Evolutionary conservation across 441 rosid species (phyloP).

Genomic region (Bruguiera hainesii): DNA sequence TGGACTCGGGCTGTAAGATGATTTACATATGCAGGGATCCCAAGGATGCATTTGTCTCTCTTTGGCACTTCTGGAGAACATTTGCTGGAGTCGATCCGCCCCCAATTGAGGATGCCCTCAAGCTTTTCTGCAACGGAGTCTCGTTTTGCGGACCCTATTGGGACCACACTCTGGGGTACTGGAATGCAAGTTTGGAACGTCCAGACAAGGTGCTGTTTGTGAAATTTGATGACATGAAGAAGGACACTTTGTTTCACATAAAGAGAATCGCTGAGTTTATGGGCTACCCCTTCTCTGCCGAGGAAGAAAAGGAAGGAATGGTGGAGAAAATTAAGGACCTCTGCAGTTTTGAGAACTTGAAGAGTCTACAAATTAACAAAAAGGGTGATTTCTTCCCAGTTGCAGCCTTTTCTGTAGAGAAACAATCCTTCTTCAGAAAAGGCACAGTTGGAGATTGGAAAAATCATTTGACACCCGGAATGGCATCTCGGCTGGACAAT

Average conservation of each 20-base stretch:
- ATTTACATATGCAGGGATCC: constrained; percentile 44
- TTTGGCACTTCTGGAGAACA: constrained; percentile 26
- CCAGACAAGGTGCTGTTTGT: constrained; percentile 22
- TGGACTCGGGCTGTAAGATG: constrained; percentile 26
- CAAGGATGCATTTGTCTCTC: constrained; percentile 37
- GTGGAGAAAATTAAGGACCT: constrained; percentile 20
- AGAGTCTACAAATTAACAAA: constrained; percentile 13
- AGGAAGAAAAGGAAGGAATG: constrained; percentile 28
- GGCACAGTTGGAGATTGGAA: constrained; percentile 20
- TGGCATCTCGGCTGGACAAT: constrained; percentile 7
- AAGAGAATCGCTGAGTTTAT: constrained; percentile 32
- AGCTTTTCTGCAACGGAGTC: constrained; percentile 20
- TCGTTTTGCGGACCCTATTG: constrained; percentile 21
- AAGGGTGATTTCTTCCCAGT: neutral
- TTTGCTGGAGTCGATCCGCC: neutral
- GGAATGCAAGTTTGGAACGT: constrained; percentile 22
- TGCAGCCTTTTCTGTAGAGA: neutral
- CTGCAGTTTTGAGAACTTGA: constrained; percentile 28
- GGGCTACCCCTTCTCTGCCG: constrained; percentile 24
- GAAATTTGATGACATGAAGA: constrained; percentile 22
- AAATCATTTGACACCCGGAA: constrained; percentile 18
- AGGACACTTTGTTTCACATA: neutral
- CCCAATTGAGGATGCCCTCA: constrained; percentile 20
- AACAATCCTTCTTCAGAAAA: constrained; percentile 8
- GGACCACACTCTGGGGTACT: constrained; percentile 28